phyloP scores from a whole-genome alignment of 1,284 basidiomycete genomes.

The Sanghuangporus weigelae region DNA sequence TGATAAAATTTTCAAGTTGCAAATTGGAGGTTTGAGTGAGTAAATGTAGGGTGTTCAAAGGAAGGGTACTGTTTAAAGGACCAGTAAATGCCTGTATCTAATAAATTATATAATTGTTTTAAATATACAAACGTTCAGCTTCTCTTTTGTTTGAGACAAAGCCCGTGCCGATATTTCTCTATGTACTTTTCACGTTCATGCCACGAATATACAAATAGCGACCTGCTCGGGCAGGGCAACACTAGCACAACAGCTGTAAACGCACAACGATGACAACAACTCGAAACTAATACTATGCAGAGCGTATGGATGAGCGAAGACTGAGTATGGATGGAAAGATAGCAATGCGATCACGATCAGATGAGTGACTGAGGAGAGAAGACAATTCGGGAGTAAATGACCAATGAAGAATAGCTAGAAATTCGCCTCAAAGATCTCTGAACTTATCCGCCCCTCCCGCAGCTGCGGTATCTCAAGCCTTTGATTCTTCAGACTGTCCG shows the following conservation, averaged over 20 bases:
- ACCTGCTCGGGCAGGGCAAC: not conserved
- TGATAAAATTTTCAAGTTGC: too few species aligned
- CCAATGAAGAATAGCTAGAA: not conserved
- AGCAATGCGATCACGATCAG: not conserved
- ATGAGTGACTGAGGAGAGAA: not conserved
- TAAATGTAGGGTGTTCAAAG: too few species aligned
- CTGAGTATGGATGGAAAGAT: not conserved
- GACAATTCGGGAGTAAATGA: not conserved
- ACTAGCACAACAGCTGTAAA: not conserved
- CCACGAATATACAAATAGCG: not conserved
- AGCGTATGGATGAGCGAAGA: not conserved
- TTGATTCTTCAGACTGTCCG: not conserved
- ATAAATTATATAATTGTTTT: too few species aligned
- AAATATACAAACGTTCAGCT: not conserved
- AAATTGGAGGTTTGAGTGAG: too few species aligned
- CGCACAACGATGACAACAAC: not conserved
- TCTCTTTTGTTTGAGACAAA: not conserved
- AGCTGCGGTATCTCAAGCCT: too few species aligned
- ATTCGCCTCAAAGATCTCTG: not conserved
- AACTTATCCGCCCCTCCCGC: not conserved
- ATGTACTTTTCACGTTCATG: not conserved
- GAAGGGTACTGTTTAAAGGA: too few species aligned
- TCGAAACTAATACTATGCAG: not conserved
- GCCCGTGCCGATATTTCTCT: not conserved
- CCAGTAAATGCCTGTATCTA: too few species aligned